Percentiles rank a stretch among this genome's conserved stretches.
phyloP scores from a whole-genome alignment of 306 rosid species.

The Senna siamea region DNA sequence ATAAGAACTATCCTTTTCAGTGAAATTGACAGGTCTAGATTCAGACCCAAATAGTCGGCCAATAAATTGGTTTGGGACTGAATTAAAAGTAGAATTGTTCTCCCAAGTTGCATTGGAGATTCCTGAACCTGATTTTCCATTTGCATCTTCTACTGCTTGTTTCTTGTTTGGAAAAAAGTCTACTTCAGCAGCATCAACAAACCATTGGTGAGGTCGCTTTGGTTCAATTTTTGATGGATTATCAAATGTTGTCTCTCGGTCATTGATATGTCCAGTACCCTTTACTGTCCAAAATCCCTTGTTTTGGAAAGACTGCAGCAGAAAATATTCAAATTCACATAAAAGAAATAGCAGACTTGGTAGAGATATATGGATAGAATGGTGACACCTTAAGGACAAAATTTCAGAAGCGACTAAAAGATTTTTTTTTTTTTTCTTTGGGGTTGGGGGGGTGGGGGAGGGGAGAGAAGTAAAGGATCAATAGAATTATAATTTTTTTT shows the following conservation, averaged over 20 bases:
- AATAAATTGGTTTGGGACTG: constrained; percentile 62
- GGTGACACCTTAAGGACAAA: not conserved
- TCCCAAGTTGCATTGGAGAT: constrained; percentile 72
- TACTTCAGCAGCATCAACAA: constrained; percentile 64
- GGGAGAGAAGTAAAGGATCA: not conserved
- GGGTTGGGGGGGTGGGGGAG: too few species aligned
- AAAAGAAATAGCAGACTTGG: not conserved
- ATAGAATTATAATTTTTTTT: too few species aligned
- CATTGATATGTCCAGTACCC: constrained; percentile 57
- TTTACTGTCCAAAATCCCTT: constrained; percentile 74
- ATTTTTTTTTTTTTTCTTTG: too few species aligned
- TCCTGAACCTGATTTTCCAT: constrained; percentile 60
- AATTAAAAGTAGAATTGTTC: constrained; percentile 56
- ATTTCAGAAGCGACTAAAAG: not conserved
- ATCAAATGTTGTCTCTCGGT: constrained; percentile 53
- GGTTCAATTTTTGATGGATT: constrained; percentile 65
- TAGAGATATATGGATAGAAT: not conserved
- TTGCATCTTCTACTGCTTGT: constrained; percentile 63
- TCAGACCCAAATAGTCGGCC: constrained; percentile 68
- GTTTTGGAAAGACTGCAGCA: constrained; percentile 60
- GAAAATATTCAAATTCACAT: constrained; percentile 16
- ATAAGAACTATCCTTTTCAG: constrained; percentile 57
- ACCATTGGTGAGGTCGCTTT: constrained; percentile 80
- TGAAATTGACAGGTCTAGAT: constrained; percentile 54
- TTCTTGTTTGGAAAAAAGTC: constrained; percentile 76